These are phyloP conservation scores for Fusarium cyanostomum DNA, from an alignment of 2,329 filamentous ascomycete species.

Conservation along the genomic window DNA sequence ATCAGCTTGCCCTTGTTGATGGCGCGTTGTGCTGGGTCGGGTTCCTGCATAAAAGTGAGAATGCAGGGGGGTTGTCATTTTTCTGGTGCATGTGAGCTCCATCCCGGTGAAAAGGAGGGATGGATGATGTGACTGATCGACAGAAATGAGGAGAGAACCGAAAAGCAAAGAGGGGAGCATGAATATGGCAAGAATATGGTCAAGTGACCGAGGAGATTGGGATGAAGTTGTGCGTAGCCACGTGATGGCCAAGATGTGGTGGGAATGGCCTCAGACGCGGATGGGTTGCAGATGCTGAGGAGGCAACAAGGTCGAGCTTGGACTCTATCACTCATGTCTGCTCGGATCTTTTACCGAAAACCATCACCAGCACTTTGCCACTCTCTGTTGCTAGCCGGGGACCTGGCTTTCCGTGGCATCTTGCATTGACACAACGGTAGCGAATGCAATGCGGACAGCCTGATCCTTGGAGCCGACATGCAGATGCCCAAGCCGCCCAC, in stretches of 20 bases:
- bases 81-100: conserved; percentile 11
- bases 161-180: neutral
- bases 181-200: neutral
- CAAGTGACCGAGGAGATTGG: conserved; percentile 7
- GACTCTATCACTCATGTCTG: neutral
- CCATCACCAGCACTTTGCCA: conserved; percentile 1
- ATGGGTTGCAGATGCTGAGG: neutral
- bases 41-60: conserved; percentile 42
- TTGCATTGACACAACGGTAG: neutral
- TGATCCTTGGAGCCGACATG: conserved; percentile 18
- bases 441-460: conserved; percentile 4
- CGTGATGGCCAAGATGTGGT: neutral
- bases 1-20: conserved; percentile 6
- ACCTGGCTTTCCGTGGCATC: conserved; percentile 8
- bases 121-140: conserved; percentile 19
- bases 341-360: conserved; percentile 6
- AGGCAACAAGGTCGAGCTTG: neutral
- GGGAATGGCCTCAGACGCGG: conserved; percentile 28
- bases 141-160: conserved; percentile 8
- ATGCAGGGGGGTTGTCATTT: conserved; percentile 32
- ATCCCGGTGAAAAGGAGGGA: conserved; percentile 8
- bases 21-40: conserved; percentile 21
- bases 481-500: neutral
- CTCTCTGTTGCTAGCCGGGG: conserved; percentile 5
- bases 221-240: neutral